Evolutionary conservation across 305 asterid genomes (phyloP), one percentile per base, ranked within the genome.

Genomic region (Fraxinus dipetala): DNA sequence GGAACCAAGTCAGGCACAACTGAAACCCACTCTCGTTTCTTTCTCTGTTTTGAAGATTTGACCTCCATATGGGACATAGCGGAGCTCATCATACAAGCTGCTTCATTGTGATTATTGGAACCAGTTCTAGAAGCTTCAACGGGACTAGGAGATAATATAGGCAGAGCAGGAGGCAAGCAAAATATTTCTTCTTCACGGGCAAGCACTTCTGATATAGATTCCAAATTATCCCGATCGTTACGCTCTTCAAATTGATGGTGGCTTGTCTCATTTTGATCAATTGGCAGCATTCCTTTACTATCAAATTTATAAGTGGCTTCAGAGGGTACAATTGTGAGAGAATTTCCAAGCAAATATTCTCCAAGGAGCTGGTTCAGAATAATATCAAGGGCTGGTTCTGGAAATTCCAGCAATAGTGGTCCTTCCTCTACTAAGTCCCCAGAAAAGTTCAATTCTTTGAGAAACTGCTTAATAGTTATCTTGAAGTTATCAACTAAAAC

Each of bases 401-500:
- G 78, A 79, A 90, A 89, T 80, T 86, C 80, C 20, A 83, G 43
- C 77, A 80, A 76, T 10, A 85, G 74, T 2, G 75, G 83, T 74
- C 89, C 89, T 78, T 78, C 87, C 79, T 79, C 88, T 63, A 51
- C 87, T 38, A 72, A 65, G 35, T 84, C 83, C 83, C 75, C 67
- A 26, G 88, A 84, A 70, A 88, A 85, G 77, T 87, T 89, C 83
- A 88, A 28, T 6, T 89, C 88, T n/a, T 51, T 38, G 72, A 90
- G 81, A 70, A 89, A 26, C 28, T 90, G 89, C 82, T 88, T 80
- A 61, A 84, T n/a, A 26, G 87, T 85, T 8, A 91, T 59, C 90
- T 82, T 90, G 6, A 84, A 72, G 83, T 91, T 89, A 31, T 91
- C 88, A n/a, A 8, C 31, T 30, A 90, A 76, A 85, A 93, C 98